A percentile compares a stretch with the other conserved stretches of the same genome.
Conservation (phyloP, 371 early-diverging fungal genomes). For the Rhizopus sp. region DNA sequence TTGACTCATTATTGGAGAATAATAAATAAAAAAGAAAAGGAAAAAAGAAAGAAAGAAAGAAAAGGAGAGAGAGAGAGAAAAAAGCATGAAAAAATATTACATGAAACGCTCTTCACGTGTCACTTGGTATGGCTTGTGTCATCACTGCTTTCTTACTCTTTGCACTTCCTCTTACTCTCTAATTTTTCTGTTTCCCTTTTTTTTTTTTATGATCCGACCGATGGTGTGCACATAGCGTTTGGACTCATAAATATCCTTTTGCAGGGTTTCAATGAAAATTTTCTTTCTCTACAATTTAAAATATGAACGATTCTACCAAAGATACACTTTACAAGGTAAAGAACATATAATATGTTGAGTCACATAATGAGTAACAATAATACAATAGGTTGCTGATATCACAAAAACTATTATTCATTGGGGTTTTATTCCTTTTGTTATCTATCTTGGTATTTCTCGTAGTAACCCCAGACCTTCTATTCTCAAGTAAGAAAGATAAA, state of each 20-base stretch:
- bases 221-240: too few relatives aligned
- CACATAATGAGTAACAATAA: neutral
- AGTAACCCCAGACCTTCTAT: constrained; percentile 66
- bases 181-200: too few relatives aligned
- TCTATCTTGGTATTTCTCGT: constrained; percentile 65
- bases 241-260: too few relatives aligned
- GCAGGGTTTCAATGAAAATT: neutral
- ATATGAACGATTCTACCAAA: constrained; percentile 57
- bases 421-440: constrained; percentile 70
- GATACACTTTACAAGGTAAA: constrained; percentile 52
- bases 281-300: constrained; percentile 10
- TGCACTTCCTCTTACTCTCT: too few relatives aligned
- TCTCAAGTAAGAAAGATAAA: constrained; percentile 36
- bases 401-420: constrained; percentile 66
- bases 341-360: neutral
- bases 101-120: too few relatives aligned
- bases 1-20: neutral
- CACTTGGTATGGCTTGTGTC: too few relatives aligned
- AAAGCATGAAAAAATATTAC: neutral
- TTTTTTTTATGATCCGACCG: too few relatives aligned
- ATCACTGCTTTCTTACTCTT: too few relatives aligned
- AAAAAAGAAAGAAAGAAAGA: neutral
- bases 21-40: constrained; percentile 1
- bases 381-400: constrained; percentile 48
- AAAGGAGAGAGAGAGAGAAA: neutral